Conservation (phyloP, 106 monocot species). For the Allium cepa region DNA sequence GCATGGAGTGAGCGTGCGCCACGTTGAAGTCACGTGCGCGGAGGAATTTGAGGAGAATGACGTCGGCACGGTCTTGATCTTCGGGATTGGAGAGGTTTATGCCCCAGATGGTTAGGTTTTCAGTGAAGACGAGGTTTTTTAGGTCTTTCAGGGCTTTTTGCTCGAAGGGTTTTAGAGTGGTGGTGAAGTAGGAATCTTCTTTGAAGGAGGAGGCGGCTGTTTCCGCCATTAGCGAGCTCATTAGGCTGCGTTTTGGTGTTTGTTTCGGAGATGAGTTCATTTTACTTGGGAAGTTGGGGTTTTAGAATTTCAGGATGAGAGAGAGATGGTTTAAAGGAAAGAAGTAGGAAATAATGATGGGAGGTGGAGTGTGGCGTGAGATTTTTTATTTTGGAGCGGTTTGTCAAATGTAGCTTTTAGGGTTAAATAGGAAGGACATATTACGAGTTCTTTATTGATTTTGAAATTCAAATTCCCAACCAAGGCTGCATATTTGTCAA, state of each 20-base stretch:
- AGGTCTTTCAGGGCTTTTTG: conserved; percentile 24
- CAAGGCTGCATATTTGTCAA: too few relatives aligned
- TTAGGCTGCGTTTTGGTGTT: conserved; percentile 31
- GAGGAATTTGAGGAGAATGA: conserved; percentile 40
- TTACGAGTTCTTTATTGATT: too few relatives aligned
- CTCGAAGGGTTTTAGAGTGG: conserved; percentile 21
- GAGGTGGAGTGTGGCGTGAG: too few relatives aligned
- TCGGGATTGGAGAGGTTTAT: conserved; percentile 6
- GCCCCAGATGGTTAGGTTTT: conserved; percentile 20
- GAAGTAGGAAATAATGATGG: too few relatives aligned
- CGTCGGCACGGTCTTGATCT: conserved; percentile 36
- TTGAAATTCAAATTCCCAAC: too few relatives aligned
- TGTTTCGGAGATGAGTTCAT: conserved; percentile 1
- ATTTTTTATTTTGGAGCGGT: too few relatives aligned
- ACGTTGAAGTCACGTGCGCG: conserved; percentile 38
- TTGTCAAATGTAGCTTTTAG: too few relatives aligned
- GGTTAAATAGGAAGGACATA: too few relatives aligned
- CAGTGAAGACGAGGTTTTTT: conserved; percentile 8
- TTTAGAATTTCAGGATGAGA: too few relatives aligned
- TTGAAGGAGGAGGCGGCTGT: conserved; percentile 45
- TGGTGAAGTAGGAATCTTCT: conserved; percentile 34
- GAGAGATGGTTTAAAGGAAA: too few relatives aligned
- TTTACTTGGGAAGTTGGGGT: too few relatives aligned
- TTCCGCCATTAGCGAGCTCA: conserved; percentile 34
- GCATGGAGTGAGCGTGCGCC: conserved; percentile 32